Percentiles rank a stretch among this genome's conserved stretches.
Conservation (phyloP, 306 rosid species). For the Macrotyloma uniflorum region DNA sequence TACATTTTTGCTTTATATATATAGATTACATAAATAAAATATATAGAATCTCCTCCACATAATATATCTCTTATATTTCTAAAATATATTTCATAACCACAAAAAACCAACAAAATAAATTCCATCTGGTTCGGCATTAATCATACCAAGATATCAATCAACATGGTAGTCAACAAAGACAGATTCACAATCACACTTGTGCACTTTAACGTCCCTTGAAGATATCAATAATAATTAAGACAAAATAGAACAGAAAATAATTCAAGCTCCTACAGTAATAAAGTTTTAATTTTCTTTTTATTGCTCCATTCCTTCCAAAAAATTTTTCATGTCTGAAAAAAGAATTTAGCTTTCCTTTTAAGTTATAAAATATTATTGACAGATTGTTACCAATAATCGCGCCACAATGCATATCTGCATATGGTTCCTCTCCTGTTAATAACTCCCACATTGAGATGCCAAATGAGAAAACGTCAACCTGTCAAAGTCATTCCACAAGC, state of each 20-base stretch:
- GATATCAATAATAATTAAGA: slow-evolving; percentile 19
- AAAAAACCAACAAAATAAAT: not conserved
- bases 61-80: no score
- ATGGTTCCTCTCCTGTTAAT: slow-evolving; percentile 92
- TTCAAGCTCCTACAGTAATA: not conserved
- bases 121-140: not conserved
- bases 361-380: not conserved
- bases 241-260: slow-evolving; percentile 16
- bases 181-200: not conserved
- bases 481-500: slow-evolving; percentile 32
- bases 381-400: slow-evolving; percentile 80
- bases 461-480: slow-evolving; percentile 96
- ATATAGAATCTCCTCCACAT: no score
- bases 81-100: no score
- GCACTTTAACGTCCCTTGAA: not conserved
- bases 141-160: not conserved
- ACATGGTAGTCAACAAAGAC: not conserved
- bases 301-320: not conserved
- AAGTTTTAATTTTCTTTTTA: slow-evolving; percentile 8
- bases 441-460: slow-evolving; percentile 97
- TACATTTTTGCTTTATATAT: no score
- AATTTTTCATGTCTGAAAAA: not conserved
- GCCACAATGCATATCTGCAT: slow-evolving; percentile 96
- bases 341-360: not conserved
- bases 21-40: no score